Conservation (phyloP, 2,329 filamentous ascomycete species). For the Penicillium griseofulvum region DNA sequence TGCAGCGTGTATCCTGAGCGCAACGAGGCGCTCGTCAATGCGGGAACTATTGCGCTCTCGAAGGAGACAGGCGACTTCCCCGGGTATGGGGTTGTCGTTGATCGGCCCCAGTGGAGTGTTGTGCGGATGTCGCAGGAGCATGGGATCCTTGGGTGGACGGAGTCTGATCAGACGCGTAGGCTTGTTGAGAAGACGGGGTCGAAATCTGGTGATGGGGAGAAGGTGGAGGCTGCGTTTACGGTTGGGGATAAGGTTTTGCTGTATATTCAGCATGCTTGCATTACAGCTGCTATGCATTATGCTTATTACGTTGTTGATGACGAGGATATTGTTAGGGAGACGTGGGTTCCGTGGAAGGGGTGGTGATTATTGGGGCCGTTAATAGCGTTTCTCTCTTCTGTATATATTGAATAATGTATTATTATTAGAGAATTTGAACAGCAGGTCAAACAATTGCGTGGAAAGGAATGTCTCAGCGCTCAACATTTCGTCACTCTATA, state of each 20-base stretch:
- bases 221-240: slow-evolving; percentile 42
- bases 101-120: slow-evolving; percentile 61
- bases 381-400: neutral
- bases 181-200: slow-evolving; percentile 41
- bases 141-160: slow-evolving; percentile 62
- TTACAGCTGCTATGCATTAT: slow-evolving; percentile 66
- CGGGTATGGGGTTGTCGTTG: slow-evolving; percentile 65
- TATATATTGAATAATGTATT: neutral
- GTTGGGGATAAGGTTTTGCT: slow-evolving; percentile 42
- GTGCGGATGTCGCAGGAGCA: slow-evolving; percentile 76
- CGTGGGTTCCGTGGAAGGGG: slow-evolving; percentile 30
- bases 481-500: neutral
- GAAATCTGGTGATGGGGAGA: slow-evolving; percentile 60
- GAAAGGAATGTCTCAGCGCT: neutral
- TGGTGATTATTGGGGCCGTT: slow-evolving; percentile 12
- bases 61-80: slow-evolving; percentile 71
- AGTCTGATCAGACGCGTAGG: slow-evolving; percentile 32
- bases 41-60: slow-evolving; percentile 67
- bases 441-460: neutral
- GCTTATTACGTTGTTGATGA: slow-evolving; percentile 71
- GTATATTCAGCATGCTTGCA: slow-evolving; percentile 79
- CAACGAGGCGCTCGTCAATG: slow-evolving; percentile 66
- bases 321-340: slow-evolving; percentile 22
- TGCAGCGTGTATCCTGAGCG: slow-evolving; percentile 62
- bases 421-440: neutral